Evolutionary conservation across 2,329 filamentous ascomycete species (phyloP).

Genomic region (Pezizomycotina sp.): DNA sequence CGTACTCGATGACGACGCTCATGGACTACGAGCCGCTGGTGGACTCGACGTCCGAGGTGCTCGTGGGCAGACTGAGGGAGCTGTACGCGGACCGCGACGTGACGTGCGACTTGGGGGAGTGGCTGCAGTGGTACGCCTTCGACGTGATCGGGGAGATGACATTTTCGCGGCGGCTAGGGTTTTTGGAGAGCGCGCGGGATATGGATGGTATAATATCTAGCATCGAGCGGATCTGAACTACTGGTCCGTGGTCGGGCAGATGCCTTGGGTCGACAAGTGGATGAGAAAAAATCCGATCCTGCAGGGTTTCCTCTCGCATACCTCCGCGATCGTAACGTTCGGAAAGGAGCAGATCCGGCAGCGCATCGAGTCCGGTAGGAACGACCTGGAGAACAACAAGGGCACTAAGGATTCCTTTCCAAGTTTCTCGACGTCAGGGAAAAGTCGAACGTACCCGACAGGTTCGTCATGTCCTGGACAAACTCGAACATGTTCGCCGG

Average conservation of each 20-base stretch:
- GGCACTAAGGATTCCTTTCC: conserved; percentile 24
- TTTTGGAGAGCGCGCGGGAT: conserved; percentile 27
- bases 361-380: conserved; percentile 8
- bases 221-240: conserved; percentile 20
- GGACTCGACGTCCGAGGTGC: conserved; percentile 55
- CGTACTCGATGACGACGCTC: conserved; percentile 60
- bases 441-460: conserved; percentile 1
- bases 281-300: too few species aligned
- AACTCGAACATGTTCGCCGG: conserved; percentile 27
- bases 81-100: conserved; percentile 31
- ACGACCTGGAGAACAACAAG: conserved; percentile 14
- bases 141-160: conserved; percentile 29
- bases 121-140: conserved; percentile 26
- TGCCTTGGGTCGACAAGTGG: conserved; percentile 13
- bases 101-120: conserved; percentile 22
- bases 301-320: conserved; percentile 11
- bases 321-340: conserved; percentile 11
- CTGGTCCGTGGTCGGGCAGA: conserved; percentile 21
- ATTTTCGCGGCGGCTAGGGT: conserved; percentile 28
- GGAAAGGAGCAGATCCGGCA: conserved; percentile 14
- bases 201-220: conserved; percentile 27
- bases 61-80: conserved; percentile 34
- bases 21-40: conserved; percentile 69
- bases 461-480: conserved; percentile 7
- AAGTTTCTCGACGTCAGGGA: conserved; percentile 25